phyloP scores from a whole-genome alignment of 192 early-diverging fungal genomes.

The Entophlyctis luteolus region DNA sequence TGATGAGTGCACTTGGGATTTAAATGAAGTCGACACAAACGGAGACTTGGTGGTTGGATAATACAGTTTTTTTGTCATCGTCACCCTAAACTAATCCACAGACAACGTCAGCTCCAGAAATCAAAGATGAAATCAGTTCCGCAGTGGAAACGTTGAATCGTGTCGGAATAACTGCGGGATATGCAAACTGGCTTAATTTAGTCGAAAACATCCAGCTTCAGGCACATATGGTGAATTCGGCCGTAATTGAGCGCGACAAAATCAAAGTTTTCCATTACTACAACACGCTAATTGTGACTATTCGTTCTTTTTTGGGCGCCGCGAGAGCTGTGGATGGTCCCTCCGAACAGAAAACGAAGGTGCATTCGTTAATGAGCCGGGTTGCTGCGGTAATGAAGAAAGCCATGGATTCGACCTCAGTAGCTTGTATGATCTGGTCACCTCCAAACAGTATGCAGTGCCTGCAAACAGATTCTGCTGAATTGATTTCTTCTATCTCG shows the following conservation, averaged over 20 bases:
- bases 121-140: constrained; percentile 24
- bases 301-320: constrained; percentile 50
- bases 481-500: constrained; percentile 70
- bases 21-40: constrained; percentile 33
- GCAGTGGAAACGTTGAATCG: not conserved
- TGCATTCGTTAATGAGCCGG: constrained; percentile 70
- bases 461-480: constrained; percentile 69
- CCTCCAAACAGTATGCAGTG: constrained; percentile 66
- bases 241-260: constrained; percentile 42
- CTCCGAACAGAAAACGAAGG: constrained; percentile 42
- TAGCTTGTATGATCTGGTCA: constrained; percentile 49
- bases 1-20: constrained; percentile 53
- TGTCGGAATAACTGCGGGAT: constrained; percentile 1
- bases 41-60: constrained; percentile 35
- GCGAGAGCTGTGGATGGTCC: constrained; percentile 38
- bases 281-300: constrained; percentile 45
- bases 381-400: constrained; percentile 60
- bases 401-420: constrained; percentile 39
- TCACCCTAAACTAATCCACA: not conserved
- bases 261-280: constrained; percentile 41
- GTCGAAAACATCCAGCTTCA: too few relatives aligned
- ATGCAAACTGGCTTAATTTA: constrained; percentile 43
- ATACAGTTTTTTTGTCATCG: not conserved
- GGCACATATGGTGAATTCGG: too few relatives aligned
- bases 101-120: constrained; percentile 21